Base-by-base conservation (phyloP, 176 grass and related monocot species). In the Pontederia crassipes region DNA sequence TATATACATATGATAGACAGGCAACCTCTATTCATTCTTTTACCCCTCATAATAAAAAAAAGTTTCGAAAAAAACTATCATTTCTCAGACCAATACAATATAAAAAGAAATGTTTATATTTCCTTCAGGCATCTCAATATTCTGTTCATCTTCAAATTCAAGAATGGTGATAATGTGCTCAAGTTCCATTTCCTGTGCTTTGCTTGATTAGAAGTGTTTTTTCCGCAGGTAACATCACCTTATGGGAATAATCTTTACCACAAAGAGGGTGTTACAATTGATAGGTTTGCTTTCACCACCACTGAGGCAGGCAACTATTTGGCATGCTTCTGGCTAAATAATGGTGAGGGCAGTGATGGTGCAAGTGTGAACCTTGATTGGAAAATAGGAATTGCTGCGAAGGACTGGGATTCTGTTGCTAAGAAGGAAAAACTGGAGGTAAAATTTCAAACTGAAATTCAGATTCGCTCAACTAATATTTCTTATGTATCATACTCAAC, bases 371-470 rank as follows among this genome's bases (percentile, higher is more conserved):
- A 80, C 64, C 78, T 95, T 49, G 89, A 89, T 63, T 95, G 89
- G 89, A 95, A 86, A 59, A 80, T 85, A 50, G 89, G 89, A 6
- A 89, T 95, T 60, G 89, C 85, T 54, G 62, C 89, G 8, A 95
- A 89, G 79, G 85, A 95, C 55, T 95, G 89, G 85, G 89, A 95
- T 74, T 76, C 79, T 59, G 83, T 95, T 51, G 89, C 82, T 78
- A 84, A 75, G 63, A 40, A 40, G 32, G 32, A 40, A 40, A 40
- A 40, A 40, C 32, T 40, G 1, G 32, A 40, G 32, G 32, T 40
- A 40, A 40, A 40, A 4, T 40, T 40, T 40, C 32, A 4, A 40
- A 40, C 32, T 40, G 6, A 40, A 40, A 40, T 40, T 2, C 32
- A 40, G 32, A 3, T 40, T 40, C 4, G 1, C 6, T 40, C 32